Conservation (phyloP, 2,329 filamentous ascomycete genomes). For the Ceratocystis lukuohia region DNA sequence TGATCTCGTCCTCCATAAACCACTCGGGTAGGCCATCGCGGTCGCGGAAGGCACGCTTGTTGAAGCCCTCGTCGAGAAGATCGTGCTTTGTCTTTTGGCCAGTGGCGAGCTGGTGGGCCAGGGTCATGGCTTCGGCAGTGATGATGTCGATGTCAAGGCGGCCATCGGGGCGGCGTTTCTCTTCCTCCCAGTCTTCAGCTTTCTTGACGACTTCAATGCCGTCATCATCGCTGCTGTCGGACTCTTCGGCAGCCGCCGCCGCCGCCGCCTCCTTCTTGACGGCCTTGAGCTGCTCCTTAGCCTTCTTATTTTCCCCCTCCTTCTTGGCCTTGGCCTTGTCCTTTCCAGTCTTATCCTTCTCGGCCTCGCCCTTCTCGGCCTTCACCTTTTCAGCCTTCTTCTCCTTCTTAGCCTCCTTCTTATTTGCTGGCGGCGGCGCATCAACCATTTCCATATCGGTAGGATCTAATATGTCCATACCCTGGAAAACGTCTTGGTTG, state of each 20-base stretch:
- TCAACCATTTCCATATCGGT: slow-evolving; percentile 27
- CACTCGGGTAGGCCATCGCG: slow-evolving; percentile 86
- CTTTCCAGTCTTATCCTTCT: slow-evolving; percentile 17
- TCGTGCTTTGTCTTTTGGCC: slow-evolving; percentile 70
- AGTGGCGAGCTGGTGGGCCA: slow-evolving; percentile 81
- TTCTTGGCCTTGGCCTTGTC: slow-evolving; percentile 19
- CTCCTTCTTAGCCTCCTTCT: slow-evolving; percentile 23
- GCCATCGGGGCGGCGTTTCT: slow-evolving; percentile 49
- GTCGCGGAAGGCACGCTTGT: slow-evolving; percentile 83
- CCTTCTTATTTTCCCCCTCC: slow-evolving; percentile 3
- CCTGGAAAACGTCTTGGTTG: slow-evolving; percentile 86
- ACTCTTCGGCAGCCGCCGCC: slow-evolving; percentile 20
- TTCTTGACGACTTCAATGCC: slow-evolving; percentile 50
- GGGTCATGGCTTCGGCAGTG: slow-evolving; percentile 97
- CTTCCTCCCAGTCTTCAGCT: slow-evolving; percentile 52
- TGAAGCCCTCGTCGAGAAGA: slow-evolving; percentile 81
- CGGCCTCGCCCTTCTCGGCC: slow-evolving; percentile 26
- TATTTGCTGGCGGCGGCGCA: slow-evolving; percentile 24
- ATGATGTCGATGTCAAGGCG: slow-evolving; percentile 87
- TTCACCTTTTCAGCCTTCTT: slow-evolving; percentile 21
- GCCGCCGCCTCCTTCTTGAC: slow-evolving; percentile 1
- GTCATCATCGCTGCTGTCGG: slow-evolving; percentile 23
- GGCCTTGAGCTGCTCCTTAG: not conserved
- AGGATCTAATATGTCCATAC: slow-evolving; percentile 42
- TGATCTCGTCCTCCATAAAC: slow-evolving; percentile 87